These are phyloP conservation scores for Malassezia globosa DNA, from an alignment of 1,284 basidiomycete species.

Conservation along the genomic window DNA sequence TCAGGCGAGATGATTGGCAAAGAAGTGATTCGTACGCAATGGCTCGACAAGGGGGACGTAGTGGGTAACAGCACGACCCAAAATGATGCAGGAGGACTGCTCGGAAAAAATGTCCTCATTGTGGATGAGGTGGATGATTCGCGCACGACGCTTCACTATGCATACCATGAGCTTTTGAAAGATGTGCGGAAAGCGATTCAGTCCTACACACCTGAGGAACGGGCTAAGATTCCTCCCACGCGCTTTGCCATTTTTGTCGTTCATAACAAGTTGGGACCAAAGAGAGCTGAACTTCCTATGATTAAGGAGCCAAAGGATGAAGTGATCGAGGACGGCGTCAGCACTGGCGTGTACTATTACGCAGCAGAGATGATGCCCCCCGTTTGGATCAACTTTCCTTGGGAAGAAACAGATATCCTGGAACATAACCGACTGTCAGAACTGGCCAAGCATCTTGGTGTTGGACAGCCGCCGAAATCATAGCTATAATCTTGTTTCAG, in stretches of 20 bases:
- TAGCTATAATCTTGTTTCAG: no score
- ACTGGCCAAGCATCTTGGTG: conserved; percentile 28
- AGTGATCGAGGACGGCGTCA: conserved; percentile 31
- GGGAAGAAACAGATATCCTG: conserved; percentile 43
- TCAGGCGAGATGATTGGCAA: conserved; percentile 37
- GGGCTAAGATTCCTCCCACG: conserved; percentile 32
- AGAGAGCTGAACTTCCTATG: conserved; percentile 41
- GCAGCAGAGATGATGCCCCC: conserved; percentile 40
- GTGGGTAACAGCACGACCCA: conserved; percentile 30
- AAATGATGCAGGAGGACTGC: conserved; percentile 30
- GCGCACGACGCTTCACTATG: conserved; percentile 44
- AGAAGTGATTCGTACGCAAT: conserved; percentile 45
- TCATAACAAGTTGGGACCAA: conserved; percentile 40
- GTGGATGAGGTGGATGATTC: conserved; percentile 47
- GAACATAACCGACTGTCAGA: conserved; percentile 46
- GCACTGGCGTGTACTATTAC: conserved; percentile 42
- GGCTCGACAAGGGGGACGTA: conserved; percentile 35
- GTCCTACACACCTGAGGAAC: conserved; percentile 30
- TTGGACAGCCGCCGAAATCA: conserved; percentile 4
- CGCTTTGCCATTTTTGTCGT: conserved; percentile 47
- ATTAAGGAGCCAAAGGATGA: conserved; percentile 23
- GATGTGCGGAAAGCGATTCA: conserved; percentile 36
- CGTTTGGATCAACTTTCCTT: conserved; percentile 46
- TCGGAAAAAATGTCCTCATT: conserved; percentile 46
- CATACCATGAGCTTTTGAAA: conserved; percentile 43